Evolutionary conservation across 306 rosid species (phyloP), one percentile per base, ranked within the genome.

Genomic region (Lathyrus aphaca): DNA sequence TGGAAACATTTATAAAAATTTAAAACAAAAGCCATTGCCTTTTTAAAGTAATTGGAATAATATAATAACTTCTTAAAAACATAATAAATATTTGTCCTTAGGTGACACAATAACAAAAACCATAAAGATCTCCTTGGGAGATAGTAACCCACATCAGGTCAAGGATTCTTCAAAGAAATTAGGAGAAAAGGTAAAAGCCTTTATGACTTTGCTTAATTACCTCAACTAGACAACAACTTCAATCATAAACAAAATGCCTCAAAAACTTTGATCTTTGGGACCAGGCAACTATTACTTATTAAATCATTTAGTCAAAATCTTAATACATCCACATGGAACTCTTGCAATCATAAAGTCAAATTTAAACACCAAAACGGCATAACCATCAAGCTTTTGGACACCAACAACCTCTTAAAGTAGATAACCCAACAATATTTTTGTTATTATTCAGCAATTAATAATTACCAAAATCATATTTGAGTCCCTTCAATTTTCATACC

Each of bases 301-400:
- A 29, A 39, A 35, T 7, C 2, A 3, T 35, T 35, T 35, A 35
- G 39, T 40, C 46, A 69, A 60, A n/a, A 66, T 49, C 55, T 18
- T 35, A 75, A 18, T n/a, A 17, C 8, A 21, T n/a, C 46, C 17
- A 21, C 7, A 65, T 14, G 62, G 72, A 65, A 19, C 30, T 62
- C 40, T 44, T 17, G 64, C 53, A 67, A 19, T 40, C 56, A 54
- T 5, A 10, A 72, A 81, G 69, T 67, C 48, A 72, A 72, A 18
- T 62, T 25, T 68, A 9, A 15, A 43, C 51, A 56, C 43, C 64
- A 62, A 62, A 35, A 62, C 11, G 57, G 44, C 38, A 59, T 27
- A 42, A 32, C 43, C 12, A 66, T 56, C 62, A 21, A 56, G 12
- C 30, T 56, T 27, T 56, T 3, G 63, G 63, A 35, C 39, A 35